phyloP scores from a whole-genome alignment of 2,329 filamentous ascomycete genomes.

The Paradendryphiella salina region DNA sequence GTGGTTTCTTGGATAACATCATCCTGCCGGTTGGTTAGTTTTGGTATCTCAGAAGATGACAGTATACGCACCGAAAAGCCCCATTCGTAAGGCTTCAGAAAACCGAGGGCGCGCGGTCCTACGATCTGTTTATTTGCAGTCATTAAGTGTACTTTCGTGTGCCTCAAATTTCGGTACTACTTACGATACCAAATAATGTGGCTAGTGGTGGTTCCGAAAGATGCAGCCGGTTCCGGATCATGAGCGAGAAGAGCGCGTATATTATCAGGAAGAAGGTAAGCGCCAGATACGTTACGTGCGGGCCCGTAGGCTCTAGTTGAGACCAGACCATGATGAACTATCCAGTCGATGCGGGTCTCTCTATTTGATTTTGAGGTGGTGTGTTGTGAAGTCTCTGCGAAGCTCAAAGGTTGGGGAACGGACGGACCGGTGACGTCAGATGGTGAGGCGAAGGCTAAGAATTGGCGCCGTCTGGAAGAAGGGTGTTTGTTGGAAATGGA shows the following conservation, averaged over 20 bases:
- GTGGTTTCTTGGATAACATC: conserved; percentile 49
- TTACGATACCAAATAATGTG: conserved; percentile 50
- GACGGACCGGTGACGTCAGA: conserved; percentile 6
- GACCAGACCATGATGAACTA: conserved; percentile 45
- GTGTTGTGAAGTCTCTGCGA: conserved; percentile 10
- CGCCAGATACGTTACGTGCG: conserved; percentile 52
- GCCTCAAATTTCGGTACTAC: neutral
- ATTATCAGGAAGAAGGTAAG: conserved; percentile 52
- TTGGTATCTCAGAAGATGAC: neutral
- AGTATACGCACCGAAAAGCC: conserved; percentile 27
- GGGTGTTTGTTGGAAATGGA: neutral
- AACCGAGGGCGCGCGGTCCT: conserved; percentile 48
- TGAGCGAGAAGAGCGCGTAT: conserved; percentile 53
- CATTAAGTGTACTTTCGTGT: neutral
- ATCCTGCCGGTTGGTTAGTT: conserved; percentile 38
- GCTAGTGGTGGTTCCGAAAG: conserved; percentile 55
- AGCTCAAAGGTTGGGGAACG: conserved; percentile 1
- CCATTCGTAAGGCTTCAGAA: conserved; percentile 50
- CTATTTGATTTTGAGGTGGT: neutral
- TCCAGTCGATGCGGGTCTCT: neutral
- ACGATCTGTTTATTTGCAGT: conserved; percentile 27
- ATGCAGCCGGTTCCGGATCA: conserved; percentile 54
- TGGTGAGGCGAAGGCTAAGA: neutral
- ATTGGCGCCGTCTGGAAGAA: neutral
- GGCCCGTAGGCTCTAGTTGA: conserved; percentile 52